Percentiles rank a stretch among this genome's conserved stretches.
These are phyloP conservation scores for Malus sylvestris DNA, from an alignment of 306 rosid genomes.

Conservation along the genomic window DNA sequence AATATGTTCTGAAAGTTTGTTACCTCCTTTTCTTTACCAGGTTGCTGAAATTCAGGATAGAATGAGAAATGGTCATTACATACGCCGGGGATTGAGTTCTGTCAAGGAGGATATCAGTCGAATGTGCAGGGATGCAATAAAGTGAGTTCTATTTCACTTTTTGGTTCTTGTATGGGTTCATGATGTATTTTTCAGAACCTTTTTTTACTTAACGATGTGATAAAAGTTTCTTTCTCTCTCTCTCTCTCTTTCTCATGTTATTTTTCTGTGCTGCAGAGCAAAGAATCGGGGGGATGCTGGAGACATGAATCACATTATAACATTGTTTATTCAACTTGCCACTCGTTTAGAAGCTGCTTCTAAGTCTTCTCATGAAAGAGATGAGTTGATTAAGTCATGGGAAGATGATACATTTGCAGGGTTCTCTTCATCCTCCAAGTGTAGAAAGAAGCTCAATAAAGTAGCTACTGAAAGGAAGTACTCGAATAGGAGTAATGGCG, in stretches of 20 bases:
- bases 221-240: background rate
- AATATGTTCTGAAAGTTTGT: background rate
- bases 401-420: conserved; percentile 46
- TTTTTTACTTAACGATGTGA: background rate
- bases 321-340: conserved; percentile 73
- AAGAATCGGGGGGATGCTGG: conserved; percentile 75
- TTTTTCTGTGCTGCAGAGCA: conserved; percentile 39
- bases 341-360: conserved; percentile 59
- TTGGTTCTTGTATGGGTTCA: background rate
- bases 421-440: conserved; percentile 45
- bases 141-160: conserved; percentile 44
- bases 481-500: conserved; percentile 53
- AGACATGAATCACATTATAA: conserved; percentile 60
- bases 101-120: conserved; percentile 90
- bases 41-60: conserved; percentile 92
- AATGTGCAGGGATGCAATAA: conserved; percentile 96
- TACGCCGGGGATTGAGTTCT: conserved; percentile 75
- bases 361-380: conserved; percentile 53
- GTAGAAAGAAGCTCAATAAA: conserved; percentile 61
- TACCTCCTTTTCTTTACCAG: conserved; percentile 33
- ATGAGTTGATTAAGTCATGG: conserved; percentile 47
- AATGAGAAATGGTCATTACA: conserved; percentile 76
- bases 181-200: background rate
- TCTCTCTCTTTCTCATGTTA: background rate
- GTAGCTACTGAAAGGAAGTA: conserved; percentile 60